Evolutionary conservation across 139 green algal species (phyloP).

Genomic region (Tetradesmus lagerheimii): DNA sequence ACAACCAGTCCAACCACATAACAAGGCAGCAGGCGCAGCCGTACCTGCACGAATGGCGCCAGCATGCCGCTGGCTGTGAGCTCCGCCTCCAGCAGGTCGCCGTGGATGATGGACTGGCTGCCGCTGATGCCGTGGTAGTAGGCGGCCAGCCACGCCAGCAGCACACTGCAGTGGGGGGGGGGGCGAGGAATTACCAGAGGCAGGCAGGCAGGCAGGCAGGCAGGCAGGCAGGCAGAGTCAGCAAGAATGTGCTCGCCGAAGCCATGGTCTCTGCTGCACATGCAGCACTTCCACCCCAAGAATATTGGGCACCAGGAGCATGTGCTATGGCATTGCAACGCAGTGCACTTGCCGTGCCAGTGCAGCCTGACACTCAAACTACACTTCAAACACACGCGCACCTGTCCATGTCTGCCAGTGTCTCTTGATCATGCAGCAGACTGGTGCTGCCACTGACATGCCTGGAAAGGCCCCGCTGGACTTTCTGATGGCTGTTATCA

Average conservation of each 20-base stretch:
- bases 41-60: constrained; percentile 29
- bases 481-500: no score
- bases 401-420: not conserved
- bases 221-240: not conserved
- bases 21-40: no score
- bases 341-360: no score
- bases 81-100: constrained; percentile 39
- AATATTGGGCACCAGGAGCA: not conserved
- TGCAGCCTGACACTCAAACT: not conserved
- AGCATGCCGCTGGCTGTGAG: constrained; percentile 38
- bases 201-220: not conserved
- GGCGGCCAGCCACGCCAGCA: constrained; percentile 28
- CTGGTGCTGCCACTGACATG: no score
- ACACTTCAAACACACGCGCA: no score
- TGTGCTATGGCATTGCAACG: no score
- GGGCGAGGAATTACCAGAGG: not conserved
- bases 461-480: no score
- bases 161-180: not conserved
- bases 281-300: no score
- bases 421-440: not conserved
- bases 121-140: constrained; percentile 38
- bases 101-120: constrained; percentile 44
- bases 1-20: no score
- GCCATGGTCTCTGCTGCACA: not conserved
- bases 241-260: no score